Evolutionary conservation across 768 basidiomycete species (phyloP), one percentile per base, ranked within the genome.

Genomic region (Strobilomyces confusus): DNA sequence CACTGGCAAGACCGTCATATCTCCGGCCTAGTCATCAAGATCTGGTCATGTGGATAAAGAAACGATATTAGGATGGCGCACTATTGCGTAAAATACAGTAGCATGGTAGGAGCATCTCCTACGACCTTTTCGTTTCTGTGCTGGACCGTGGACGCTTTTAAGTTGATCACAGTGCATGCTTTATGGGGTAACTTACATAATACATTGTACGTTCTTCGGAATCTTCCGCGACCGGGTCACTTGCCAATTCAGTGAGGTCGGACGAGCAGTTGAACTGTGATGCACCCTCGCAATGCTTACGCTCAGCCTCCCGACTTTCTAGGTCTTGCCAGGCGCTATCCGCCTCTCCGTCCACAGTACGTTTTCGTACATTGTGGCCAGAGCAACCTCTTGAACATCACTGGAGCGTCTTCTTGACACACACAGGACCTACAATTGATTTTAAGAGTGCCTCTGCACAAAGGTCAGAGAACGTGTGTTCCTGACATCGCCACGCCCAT

Each of bases 401-500:
- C 8, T 54, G 50, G 57, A 70, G 67, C 57, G 46, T 68, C 25
- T 51, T 67, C 48, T 61, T 58, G 54, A 69, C 60, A 4, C 59
- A 62, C 26, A 62, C 48, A 42, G 69, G 67, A 9, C 56, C 67
- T 19, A 78, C 77, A 0, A 86, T 97, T 52, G 81, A 97, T 66
- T 98, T 93, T 65, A 80, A 84, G 61, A 75, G 88, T 63, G 76
- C 81, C n/a, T 65, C 65, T 1, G 83, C 89, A 4, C 84, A 90
- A 66, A 79, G 87, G 90, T 88, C 32, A 60, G 57, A 55, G 23
- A 1, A 46, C 38, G 25, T 44, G 25, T 30, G 29, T 29, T 29
- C 17, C 32, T 55, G 51, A 26, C 33, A 19, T 29, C 26, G 26
- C 30, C 51, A 45, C n/a, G 5, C 8, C 26, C 7, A 15, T 37